These are phyloP conservation scores for Sedum album DNA, from an alignment of 164 flowering plant genomes.

Conservation along the genomic window DNA sequence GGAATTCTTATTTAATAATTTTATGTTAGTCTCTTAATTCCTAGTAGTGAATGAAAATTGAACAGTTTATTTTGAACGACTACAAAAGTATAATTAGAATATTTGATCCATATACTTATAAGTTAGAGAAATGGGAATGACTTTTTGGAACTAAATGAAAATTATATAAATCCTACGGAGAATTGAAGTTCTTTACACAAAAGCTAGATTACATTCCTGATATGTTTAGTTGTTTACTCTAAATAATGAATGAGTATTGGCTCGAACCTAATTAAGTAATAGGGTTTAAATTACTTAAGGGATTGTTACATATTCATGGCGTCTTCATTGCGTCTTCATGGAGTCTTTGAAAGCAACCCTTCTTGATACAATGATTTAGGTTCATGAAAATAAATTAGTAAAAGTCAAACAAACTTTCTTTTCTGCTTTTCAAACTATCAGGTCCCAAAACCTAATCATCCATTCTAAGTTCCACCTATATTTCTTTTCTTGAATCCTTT, in stretches of 20 bases:
- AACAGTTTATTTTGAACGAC: not conserved
- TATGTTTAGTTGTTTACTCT: too few relatives aligned
- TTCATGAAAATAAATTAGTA: not conserved
- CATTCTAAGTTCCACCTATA: not conserved
- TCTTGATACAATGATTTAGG: not conserved
- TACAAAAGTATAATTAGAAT: not conserved
- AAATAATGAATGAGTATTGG: not conserved
- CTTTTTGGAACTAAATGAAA: too few relatives aligned
- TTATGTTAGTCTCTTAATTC: not conserved
- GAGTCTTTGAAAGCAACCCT: not conserved
- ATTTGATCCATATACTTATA: too few relatives aligned
- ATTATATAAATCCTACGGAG: too few relatives aligned
- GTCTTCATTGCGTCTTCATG: not conserved
- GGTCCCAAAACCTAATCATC: slow-evolving; percentile 5
- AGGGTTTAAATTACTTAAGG: not conserved
- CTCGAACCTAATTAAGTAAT: too few relatives aligned
- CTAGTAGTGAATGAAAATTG: not conserved
- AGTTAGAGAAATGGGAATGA: too few relatives aligned
- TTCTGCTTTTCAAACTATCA: not conserved
- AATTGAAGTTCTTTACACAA: too few relatives aligned
- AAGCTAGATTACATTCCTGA: too few relatives aligned
- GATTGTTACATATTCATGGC: not conserved
- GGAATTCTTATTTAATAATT: not conserved
- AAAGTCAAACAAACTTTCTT: not conserved
- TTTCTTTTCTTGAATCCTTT: not conserved